Evolutionary conservation across 2,329 filamentous ascomycete genomes (phyloP).

Genomic region (Rutstroemia sp.): DNA sequence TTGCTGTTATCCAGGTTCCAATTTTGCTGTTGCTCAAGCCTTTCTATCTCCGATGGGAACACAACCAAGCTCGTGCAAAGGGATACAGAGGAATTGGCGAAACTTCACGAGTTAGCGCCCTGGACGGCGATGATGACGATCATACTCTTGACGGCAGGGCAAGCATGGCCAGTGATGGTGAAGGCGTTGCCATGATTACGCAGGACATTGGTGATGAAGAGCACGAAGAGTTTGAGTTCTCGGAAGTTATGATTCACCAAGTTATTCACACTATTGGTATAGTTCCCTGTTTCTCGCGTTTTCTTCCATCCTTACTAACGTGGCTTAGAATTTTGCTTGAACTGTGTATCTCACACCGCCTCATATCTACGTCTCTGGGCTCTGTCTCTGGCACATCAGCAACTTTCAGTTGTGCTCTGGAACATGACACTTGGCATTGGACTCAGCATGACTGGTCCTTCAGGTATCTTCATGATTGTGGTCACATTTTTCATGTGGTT

Average conservation of each 20-base stretch:
- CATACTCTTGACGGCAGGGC: constrained; percentile 55
- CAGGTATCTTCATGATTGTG: constrained; percentile 75
- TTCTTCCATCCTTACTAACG: constrained; percentile 27
- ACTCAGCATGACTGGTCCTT: constrained; percentile 56
- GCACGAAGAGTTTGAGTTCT: constrained; percentile 95
- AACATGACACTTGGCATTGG: constrained; percentile 84
- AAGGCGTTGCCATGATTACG: constrained; percentile 81
- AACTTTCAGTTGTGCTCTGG: constrained; percentile 94
- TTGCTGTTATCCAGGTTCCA: constrained; percentile 83
- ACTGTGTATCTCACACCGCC: constrained; percentile 97
- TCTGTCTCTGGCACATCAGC: constrained; percentile 92
- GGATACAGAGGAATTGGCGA: constrained; percentile 94
- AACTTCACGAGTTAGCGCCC: constrained; percentile 75
- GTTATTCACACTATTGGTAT: constrained; percentile 96
- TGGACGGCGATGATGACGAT: constrained; percentile 80
- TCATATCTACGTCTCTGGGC: constrained; percentile 99
- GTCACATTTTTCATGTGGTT: constrained; percentile 87
- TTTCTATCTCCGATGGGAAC: constrained; percentile 86
- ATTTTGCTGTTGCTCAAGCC: constrained; percentile 92
- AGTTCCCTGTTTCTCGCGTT: constrained; percentile 28
- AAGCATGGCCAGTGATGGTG: constrained; percentile 67
- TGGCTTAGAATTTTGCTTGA: constrained; percentile 82
- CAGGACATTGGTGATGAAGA: constrained; percentile 81
- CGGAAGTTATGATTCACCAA: constrained; percentile 97
- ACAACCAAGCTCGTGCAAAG: constrained; percentile 78